Base-by-base conservation (phyloP, 2,329 filamentous ascomycete species). In the Diplodia sapinea region DNA sequence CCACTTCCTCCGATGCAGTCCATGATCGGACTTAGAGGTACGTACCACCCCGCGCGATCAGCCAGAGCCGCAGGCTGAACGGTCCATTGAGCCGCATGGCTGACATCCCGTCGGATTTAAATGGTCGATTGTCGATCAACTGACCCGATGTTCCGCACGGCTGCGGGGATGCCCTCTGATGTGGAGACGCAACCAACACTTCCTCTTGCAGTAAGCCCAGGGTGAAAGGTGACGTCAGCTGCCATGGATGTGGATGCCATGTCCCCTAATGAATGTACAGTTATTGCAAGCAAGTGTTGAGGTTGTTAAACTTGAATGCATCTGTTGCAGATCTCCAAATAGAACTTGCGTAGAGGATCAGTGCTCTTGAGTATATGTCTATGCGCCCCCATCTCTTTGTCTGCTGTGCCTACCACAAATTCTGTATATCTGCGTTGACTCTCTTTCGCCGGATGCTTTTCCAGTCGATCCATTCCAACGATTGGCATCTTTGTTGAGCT, bases 111-210 rank as follows among this genome's bases (percentile, higher is more conserved):
- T 63, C 59, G 59, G 59, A 63, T 63, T 63, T 63, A 63, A 31
- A 49, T 36, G 43, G 59, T 49, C 40, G 52, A 31, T 13, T 36
- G 52, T 55, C 52, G 57, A 62, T 62, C 57, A 20, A 62, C 6
- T 63, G 29, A 63, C 29, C 59, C 59, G 59, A 63, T 63, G 40
- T 47, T 63, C 59, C 59, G 59, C 59, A 63, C 59, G 57, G 59
- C 59, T 63, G 59, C 59, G 47, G 59, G 59, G 59, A 63, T 47
- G 59, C 57, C 47, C 59, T 63, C 59, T 36, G 59, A 31, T 63
- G 43, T 51, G 59, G 59, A 51, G 59, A 63, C 29, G n/a, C 59
- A 63, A 13, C 9, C 47, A 50, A 17, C 31, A 63, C 50, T 63
- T 15, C 59, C 47, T 17, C 3, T 63, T 63, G 11, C 47, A 38